These are phyloP conservation scores for Erodium texanum DNA, from an alignment of 441 rosid species.

Conservation along the genomic window DNA sequence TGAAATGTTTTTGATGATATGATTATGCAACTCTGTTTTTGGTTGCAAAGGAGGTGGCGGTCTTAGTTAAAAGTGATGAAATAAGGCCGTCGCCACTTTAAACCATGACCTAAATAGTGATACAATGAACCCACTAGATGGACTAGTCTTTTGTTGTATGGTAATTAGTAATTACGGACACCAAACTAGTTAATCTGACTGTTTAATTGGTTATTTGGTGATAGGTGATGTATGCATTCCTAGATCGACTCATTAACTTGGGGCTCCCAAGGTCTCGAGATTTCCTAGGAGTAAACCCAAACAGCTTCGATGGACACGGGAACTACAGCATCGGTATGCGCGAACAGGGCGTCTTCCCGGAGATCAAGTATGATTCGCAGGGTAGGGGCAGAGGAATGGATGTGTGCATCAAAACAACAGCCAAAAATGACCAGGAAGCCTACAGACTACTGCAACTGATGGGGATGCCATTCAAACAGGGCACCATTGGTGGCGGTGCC, in stretches of 20 bases:
- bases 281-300: slow-evolving; percentile 70
- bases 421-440: slow-evolving; percentile 66
- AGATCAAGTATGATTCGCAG: slow-evolving; percentile 51
- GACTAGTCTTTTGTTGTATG: background rate
- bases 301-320: slow-evolving; percentile 87
- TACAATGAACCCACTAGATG: background rate
- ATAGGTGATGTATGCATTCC: slow-evolving; percentile 81
- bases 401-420: slow-evolving; percentile 76
- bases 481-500: slow-evolving; percentile 19
- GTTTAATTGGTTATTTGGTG: too few species aligned
- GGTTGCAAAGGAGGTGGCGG: background rate
- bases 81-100: background rate
- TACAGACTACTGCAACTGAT: slow-evolving; percentile 66
- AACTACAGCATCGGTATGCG: slow-evolving; percentile 71
- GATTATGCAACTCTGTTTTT: background rate
- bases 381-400: slow-evolving; percentile 87
- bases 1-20: too few species aligned
- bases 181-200: background rate
- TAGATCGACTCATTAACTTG: slow-evolving; percentile 81
- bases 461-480: slow-evolving; percentile 94
- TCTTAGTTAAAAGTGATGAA: background rate
- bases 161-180: background rate
- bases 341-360: slow-evolving; percentile 87
- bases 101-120: background rate
- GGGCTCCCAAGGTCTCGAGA: slow-evolving; percentile 92